Evolutionary conservation across 1,139 yeast species (phyloP).

Genomic region (Debaryomyces singareniensis): DNA sequence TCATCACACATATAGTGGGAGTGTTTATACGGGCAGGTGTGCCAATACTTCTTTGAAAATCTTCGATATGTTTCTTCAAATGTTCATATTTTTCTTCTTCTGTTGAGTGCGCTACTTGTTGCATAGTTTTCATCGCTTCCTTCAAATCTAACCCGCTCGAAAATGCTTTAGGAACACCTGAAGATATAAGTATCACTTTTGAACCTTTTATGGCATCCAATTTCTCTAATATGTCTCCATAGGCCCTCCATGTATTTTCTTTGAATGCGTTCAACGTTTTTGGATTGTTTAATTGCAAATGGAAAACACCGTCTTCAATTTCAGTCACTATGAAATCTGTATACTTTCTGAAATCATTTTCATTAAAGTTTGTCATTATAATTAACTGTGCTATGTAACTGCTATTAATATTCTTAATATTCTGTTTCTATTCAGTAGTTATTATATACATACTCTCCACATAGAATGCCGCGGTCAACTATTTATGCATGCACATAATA

Average conservation of each 20-base stretch:
- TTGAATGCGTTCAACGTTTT: conserved; percentile 55
- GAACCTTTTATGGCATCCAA: conserved; percentile 43
- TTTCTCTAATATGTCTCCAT: conserved; percentile 39
- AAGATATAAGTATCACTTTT: conserved; percentile 49
- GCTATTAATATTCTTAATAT: background rate
- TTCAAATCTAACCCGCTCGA: conserved; percentile 63
- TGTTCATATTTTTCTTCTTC: conserved; percentile 17
- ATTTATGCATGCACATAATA: conserved; percentile 1
- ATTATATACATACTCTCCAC: conserved; percentile 2
- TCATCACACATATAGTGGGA: conserved; percentile 44
- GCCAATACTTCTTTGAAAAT: conserved; percentile 53
- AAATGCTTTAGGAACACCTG: conserved; percentile 53
- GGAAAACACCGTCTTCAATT: conserved; percentile 45
- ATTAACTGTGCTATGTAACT: background rate
- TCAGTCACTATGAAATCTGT: conserved; percentile 35
- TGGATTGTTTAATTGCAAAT: conserved; percentile 62
- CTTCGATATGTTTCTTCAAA: conserved; percentile 38
- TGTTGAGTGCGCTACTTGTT: conserved; percentile 7
- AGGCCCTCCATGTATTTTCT: conserved; percentile 50
- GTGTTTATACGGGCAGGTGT: conserved; percentile 41
- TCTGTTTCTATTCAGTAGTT: background rate
- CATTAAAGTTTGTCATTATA: conserved; percentile 7
- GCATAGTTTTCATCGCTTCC: conserved; percentile 20
- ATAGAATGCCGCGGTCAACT: conserved; percentile 3
- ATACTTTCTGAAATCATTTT: conserved; percentile 26